Conservation (phyloP, 371 early-diverging fungal species). For the Chytridium lagenaria region DNA sequence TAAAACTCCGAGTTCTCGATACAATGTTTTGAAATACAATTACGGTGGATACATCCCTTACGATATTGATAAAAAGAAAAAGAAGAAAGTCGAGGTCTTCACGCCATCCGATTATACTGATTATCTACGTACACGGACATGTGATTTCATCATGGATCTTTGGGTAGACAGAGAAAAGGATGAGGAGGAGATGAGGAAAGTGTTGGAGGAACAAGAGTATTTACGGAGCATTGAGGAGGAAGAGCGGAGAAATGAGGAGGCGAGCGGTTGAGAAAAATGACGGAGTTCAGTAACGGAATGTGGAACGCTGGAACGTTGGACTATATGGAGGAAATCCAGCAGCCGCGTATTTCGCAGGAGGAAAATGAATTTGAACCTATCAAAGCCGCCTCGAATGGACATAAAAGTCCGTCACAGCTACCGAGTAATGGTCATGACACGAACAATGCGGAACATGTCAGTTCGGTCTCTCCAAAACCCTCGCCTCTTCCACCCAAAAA, state of each 20-base stretch:
- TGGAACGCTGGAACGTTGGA: constrained; percentile 58
- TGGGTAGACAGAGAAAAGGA: constrained; percentile 47
- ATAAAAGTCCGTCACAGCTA: too few species aligned
- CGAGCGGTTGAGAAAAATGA: constrained; percentile 35
- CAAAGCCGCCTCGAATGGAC: too few species aligned
- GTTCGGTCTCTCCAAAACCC: too few species aligned
- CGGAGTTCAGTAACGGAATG: constrained; percentile 37
- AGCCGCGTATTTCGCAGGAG: neutral
- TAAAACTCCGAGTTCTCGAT: constrained; percentile 47
- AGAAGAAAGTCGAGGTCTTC: constrained; percentile 28
- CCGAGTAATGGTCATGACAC: too few species aligned
- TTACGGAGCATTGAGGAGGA: constrained; percentile 28
- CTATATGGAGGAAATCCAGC: constrained; percentile 49
- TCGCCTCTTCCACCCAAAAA: too few species aligned
- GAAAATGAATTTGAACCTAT: neutral
- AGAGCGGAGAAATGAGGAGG: constrained; percentile 21
- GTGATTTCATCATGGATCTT: constrained; percentile 54
- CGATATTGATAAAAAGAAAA: constrained; percentile 34
- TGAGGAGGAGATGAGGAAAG: constrained; percentile 34
- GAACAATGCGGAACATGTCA: too few species aligned
- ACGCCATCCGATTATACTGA: constrained; percentile 46
- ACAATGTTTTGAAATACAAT: constrained; percentile 50
- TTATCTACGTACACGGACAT: constrained; percentile 38
- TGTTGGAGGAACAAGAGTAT: constrained; percentile 32
- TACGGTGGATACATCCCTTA: constrained; percentile 60